A percentile compares a stretch with the other conserved stretches of the same genome.
These are phyloP conservation scores for Penicillium oxalicum DNA, from an alignment of 2,329 filamentous ascomycete genomes.

Conservation along the genomic window DNA sequence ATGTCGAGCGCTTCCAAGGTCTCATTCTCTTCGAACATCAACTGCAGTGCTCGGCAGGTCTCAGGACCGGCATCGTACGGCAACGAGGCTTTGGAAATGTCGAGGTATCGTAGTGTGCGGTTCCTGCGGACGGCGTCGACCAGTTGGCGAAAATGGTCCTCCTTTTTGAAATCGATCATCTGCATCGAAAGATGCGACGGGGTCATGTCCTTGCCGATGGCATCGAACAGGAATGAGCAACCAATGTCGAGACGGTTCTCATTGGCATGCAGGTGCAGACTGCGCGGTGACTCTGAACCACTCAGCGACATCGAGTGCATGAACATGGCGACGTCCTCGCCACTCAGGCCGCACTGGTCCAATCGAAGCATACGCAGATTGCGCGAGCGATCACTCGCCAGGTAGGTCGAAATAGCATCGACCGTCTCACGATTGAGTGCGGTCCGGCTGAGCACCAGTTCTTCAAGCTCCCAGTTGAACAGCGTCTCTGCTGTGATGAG, in stretches of 20 bases:
- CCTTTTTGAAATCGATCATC: conserved; percentile 63
- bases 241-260: conserved; percentile 49
- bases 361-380: conserved; percentile 57
- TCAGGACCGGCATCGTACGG: conserved; percentile 63
- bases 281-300: conserved; percentile 45
- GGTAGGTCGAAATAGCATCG: conserved; percentile 60
- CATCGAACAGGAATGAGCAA: conserved; percentile 39
- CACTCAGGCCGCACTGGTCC: conserved; percentile 61
- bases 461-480: conserved; percentile 61
- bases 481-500: conserved; percentile 62
- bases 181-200: conserved; percentile 61
- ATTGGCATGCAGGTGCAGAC: conserved; percentile 61
- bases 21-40: conserved; percentile 62
- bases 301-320: conserved; percentile 55
- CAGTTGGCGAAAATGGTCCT: conserved; percentile 58
- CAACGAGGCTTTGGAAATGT: conserved; percentile 64
- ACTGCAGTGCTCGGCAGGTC: conserved; percentile 58
- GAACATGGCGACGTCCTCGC: conserved; percentile 58
- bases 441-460: conserved; percentile 59
- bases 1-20: conserved; percentile 63
- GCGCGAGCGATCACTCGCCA: conserved; percentile 55
- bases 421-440: conserved; percentile 57
- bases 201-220: conserved; percentile 48
- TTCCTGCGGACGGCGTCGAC: conserved; percentile 58
- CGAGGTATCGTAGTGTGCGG: conserved; percentile 56